Evolutionary conservation across 495 filamentous ascomycete species (phyloP).

Genomic region (Aspergillus sparsus): DNA sequence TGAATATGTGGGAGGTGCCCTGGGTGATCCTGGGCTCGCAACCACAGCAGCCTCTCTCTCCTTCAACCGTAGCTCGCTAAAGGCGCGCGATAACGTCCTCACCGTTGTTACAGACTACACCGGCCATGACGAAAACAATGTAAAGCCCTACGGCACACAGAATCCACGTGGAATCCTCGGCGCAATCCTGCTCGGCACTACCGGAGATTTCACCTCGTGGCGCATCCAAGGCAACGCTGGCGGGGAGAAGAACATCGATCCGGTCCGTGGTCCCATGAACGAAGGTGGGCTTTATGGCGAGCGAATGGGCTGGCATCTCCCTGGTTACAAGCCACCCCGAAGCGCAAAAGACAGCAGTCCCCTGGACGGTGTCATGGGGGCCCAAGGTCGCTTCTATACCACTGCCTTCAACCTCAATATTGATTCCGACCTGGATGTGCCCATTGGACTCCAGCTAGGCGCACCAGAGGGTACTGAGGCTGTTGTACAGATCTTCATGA

Average conservation of each 20-base stretch:
- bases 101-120: constrained; percentile 71
- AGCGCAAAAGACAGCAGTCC: constrained; percentile 36
- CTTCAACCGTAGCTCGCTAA: constrained; percentile 47
- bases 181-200: constrained; percentile 47
- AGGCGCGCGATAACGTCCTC: constrained; percentile 53
- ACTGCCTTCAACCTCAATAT: constrained; percentile 57
- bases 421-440: constrained; percentile 40
- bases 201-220: constrained; percentile 56
- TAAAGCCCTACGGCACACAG: constrained; percentile 50
- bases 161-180: constrained; percentile 67
- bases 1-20: constrained; percentile 52
- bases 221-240: constrained; percentile 74
- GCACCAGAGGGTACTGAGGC: constrained; percentile 29
- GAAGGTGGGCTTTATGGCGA: constrained; percentile 70
- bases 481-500: constrained; percentile 42
- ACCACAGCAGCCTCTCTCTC: constrained; percentile 23
- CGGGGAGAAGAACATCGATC: constrained; percentile 66
- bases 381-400: constrained; percentile 61
- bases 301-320: constrained; percentile 66
- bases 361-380: constrained; percentile 50
- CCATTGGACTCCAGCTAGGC: constrained; percentile 37
- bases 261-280: constrained; percentile 66
- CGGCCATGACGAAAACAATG: constrained; percentile 63
- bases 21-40: constrained; percentile 49
- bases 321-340: constrained; percentile 50